A percentile compares a stretch with the other conserved stretches of the same genome.
Evolutionary conservation across 2,329 filamentous ascomycete species (phyloP).

Genomic region (Fusarium liriodendri): DNA sequence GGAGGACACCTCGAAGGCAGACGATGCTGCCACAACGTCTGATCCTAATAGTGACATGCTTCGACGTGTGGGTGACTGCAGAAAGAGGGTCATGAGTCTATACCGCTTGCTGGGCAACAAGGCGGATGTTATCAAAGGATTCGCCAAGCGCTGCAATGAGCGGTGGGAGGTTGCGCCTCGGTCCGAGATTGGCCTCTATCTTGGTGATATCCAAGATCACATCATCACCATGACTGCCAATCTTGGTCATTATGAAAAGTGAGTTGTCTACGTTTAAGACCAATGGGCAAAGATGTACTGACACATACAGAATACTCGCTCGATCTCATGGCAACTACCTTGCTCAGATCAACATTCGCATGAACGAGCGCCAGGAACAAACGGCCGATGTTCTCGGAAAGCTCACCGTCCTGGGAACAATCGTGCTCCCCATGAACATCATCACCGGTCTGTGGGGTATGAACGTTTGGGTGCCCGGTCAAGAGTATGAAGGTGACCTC

Average conservation of each 20-base stretch:
- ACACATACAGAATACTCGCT: slow-evolving; percentile 76
- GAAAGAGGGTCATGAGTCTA: slow-evolving; percentile 97
- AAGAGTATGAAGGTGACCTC: slow-evolving; percentile 80
- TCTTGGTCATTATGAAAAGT: slow-evolving; percentile 96
- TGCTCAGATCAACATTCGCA: slow-evolving; percentile 98
- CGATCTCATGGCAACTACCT: slow-evolving; percentile 96
- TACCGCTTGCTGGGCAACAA: slow-evolving; percentile 96
- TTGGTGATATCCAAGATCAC: slow-evolving; percentile 98
- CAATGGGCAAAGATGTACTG: background rate
- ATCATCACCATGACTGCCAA: slow-evolving; percentile 99
- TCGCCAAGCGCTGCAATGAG: slow-evolving; percentile 98
- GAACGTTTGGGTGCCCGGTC: slow-evolving; percentile 97
- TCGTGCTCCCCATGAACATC: slow-evolving; percentile 98
- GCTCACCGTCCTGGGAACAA: slow-evolving; percentile 94
- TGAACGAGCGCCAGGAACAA: slow-evolving; percentile 97
- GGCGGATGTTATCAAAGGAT: slow-evolving; percentile 98
- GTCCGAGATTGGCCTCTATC: slow-evolving; percentile 95
- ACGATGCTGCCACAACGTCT: slow-evolving; percentile 55
- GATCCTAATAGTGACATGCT: slow-evolving; percentile 83
- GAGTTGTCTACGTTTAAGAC: slow-evolving; percentile 49
- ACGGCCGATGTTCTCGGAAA: slow-evolving; percentile 95
- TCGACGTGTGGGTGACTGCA: slow-evolving; percentile 88
- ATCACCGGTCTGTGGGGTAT: slow-evolving; percentile 99
- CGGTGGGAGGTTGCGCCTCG: slow-evolving; percentile 96
- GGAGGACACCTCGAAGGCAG: slow-evolving; percentile 59